Evolutionary conservation across 768 basidiomycete species (phyloP).

Genomic region (Suillus subalutaceus): DNA sequence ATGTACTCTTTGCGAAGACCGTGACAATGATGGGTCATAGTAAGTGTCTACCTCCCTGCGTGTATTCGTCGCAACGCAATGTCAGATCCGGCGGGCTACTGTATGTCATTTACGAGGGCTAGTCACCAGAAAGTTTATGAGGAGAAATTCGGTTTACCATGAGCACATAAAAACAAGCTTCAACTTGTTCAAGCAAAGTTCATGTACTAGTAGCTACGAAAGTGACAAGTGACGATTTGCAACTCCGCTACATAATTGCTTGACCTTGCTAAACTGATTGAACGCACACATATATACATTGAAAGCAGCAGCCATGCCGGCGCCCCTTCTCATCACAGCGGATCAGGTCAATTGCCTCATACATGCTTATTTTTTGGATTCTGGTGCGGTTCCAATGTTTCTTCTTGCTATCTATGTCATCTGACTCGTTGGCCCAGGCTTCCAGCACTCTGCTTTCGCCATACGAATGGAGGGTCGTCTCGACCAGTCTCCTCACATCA

Average conservation of each 20-base stretch:
- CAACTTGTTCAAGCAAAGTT: neutral
- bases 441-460: slow-evolving; percentile 82
- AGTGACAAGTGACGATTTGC: neutral
- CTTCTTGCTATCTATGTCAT: slow-evolving; percentile 10
- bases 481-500: slow-evolving; percentile 66
- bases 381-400: slow-evolving; percentile 48
- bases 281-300: neutral
- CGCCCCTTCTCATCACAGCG: slow-evolving; percentile 67
- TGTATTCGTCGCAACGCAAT: neutral
- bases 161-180: neutral
- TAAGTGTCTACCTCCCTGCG: neutral
- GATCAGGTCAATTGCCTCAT: slow-evolving; percentile 88
- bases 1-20: neutral
- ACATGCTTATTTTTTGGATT: slow-evolving; percentile 82
- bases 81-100: neutral
- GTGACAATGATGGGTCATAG: neutral
- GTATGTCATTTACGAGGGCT: neutral
- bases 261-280: neutral
- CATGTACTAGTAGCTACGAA: neutral
- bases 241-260: slow-evolving; percentile 2
- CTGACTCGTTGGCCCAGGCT: slow-evolving; percentile 48
- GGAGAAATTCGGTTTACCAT: neutral
- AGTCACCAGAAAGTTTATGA: neutral
- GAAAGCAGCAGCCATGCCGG: slow-evolving; percentile 30
- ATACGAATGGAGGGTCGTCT: slow-evolving; percentile 74